phyloP scores from a whole-genome alignment of 2,329 filamentous ascomycete species.

The Incumbomyces delicatus region DNA sequence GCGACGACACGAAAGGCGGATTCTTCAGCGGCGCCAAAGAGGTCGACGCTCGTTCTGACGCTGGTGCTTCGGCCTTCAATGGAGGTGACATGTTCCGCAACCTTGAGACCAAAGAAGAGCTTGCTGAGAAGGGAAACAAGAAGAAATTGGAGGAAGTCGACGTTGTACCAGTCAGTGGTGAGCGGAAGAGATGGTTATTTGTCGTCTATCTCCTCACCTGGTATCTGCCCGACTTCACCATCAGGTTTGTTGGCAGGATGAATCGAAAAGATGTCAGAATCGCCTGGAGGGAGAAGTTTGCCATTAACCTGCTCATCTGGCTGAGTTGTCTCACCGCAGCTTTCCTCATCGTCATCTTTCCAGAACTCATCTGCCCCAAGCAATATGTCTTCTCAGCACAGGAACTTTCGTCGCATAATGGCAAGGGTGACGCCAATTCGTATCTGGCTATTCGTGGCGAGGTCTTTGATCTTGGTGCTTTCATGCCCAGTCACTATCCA shows the following conservation, averaged over 20 bases:
- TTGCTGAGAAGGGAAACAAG: slow-evolving; percentile 90
- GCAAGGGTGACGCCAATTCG: slow-evolving; percentile 53
- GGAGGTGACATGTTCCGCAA: slow-evolving; percentile 98
- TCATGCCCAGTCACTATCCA: slow-evolving; percentile 70
- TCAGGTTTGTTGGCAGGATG: slow-evolving; percentile 71
- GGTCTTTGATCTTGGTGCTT: slow-evolving; percentile 72
- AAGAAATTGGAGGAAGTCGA: slow-evolving; percentile 86
- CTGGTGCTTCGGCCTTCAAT: slow-evolving; percentile 80
- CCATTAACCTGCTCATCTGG: slow-evolving; percentile 98
- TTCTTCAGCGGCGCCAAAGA: slow-evolving; percentile 71
- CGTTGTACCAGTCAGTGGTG: slow-evolving; percentile 63
- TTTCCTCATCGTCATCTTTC: slow-evolving; percentile 88
- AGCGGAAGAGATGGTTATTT: slow-evolving; percentile 84
- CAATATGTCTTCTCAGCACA: slow-evolving; percentile 75
- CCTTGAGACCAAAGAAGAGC: slow-evolving; percentile 82
- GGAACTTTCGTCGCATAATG: slow-evolving; percentile 66
- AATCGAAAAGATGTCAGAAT: slow-evolving; percentile 81
- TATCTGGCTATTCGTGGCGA: slow-evolving; percentile 79
- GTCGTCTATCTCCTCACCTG: slow-evolving; percentile 76
- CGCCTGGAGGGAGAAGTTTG: slow-evolving; percentile 94
- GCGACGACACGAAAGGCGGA: slow-evolving; percentile 64
- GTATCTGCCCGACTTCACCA: slow-evolving; percentile 74
- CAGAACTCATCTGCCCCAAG: slow-evolving; percentile 76
- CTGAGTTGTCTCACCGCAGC: slow-evolving; percentile 63
- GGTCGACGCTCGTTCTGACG: slow-evolving; percentile 77